Base-by-base conservation (phyloP, 2,329 filamentous ascomycete genomes). In the Blastomyces silverae region DNA sequence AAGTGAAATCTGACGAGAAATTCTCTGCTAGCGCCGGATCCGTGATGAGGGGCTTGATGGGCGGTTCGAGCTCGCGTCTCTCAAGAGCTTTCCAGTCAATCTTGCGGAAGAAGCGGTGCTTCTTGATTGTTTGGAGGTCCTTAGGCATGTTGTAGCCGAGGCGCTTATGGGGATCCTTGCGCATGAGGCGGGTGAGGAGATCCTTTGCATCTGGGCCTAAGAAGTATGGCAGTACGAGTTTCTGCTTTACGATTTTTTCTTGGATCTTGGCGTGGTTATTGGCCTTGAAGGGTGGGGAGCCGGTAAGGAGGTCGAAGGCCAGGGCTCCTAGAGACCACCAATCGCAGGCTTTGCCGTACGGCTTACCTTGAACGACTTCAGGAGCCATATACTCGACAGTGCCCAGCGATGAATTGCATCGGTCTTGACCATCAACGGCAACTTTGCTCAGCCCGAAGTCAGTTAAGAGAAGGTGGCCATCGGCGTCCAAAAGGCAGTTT, bases 311-410 rank as follows among this genome's bases (percentile, higher is more conserved):
- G 75, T 99, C 94, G 76, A 88, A 96, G 44, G 91, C 92, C 57
- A 99, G 84, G 2, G 93, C 92, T 46, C 95, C 94, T 58, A 99
- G 88, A 4, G 92, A 96, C 94, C 94, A 99, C 93, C 93, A 99
- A 79, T 99, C 94, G 22, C 97, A 95, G 1, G 92, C 88, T 76
- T 92, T 93, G 73, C 93, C 92, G 76, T 99, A 99, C 69, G 90
- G 88, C 69, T 90, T 87, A 67, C 92, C 92, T 67, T 88, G 85
- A 66, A 99, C 87, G 62, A 99, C 90, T 78, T 99, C 94, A 0
- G 94, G 94, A 0, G 94, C 95, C 94, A 99, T 99, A 83, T 99
- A 99, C 76, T 97, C 94, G 65, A 97, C 89, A 0, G 94, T 99
- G 61, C 94, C 94, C 11, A 97, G 86, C 69, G 97, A 89, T 53